Conservation (phyloP, 129 eudicot species). For the Apium graveolens region DNA sequence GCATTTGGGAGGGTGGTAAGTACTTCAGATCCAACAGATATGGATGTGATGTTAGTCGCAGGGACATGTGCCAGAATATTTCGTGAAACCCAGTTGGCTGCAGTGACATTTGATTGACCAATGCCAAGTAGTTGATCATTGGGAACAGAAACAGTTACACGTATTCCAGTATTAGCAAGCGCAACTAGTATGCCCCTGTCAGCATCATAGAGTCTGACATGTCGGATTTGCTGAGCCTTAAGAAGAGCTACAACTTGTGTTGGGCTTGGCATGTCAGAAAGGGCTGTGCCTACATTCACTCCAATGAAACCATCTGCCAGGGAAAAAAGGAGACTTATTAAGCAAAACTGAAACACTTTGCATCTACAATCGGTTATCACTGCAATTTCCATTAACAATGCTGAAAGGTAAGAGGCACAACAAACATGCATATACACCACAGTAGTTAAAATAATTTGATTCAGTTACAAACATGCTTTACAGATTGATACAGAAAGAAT, state of each 20-base stretch:
- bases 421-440: neutral
- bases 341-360: neutral
- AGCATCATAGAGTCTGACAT: conserved; percentile 53
- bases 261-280: conserved; percentile 65
- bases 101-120: conserved; percentile 66
- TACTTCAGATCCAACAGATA: conserved; percentile 70
- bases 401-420: neutral
- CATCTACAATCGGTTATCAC: conserved; percentile 10
- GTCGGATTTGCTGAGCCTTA: conserved; percentile 59
- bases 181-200: conserved; percentile 61
- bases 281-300: conserved; percentile 53
- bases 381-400: neutral
- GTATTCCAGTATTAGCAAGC: conserved; percentile 50
- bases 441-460: neutral
- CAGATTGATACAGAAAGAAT: neutral
- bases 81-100: conserved; percentile 70
- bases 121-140: conserved; percentile 56
- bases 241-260: conserved; percentile 72
- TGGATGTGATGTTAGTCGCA: conserved; percentile 56
- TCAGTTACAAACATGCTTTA: neutral
- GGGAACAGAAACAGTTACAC: conserved; percentile 53
- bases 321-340: neutral
- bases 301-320: conserved; percentile 53
- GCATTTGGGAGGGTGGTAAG: conserved; percentile 60
- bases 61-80: conserved; percentile 54